Evolutionary conservation across 441 rosid genomes (phyloP).

Genomic region (Breynia disticha): DNA sequence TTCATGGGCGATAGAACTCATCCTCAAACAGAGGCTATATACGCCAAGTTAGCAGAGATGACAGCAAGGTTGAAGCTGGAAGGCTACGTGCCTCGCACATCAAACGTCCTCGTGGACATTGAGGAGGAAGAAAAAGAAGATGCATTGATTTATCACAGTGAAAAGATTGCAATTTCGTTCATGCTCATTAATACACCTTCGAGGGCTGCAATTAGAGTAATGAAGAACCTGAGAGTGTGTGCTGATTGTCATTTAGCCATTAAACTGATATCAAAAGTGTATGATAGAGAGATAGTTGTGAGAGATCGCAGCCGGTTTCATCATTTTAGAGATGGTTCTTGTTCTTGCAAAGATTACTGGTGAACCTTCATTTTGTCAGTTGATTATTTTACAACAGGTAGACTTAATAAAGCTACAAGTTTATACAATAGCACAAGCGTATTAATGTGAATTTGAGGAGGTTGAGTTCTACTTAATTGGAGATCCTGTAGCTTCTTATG

Average conservation of each 20-base stretch:
- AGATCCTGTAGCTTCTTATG: conserved; percentile 57
- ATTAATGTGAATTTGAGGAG: conserved; percentile 17
- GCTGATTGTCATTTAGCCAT: conserved; percentile 70
- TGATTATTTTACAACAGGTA: no score
- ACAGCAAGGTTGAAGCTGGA: conserved; percentile 36
- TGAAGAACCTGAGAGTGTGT: conserved; percentile 73
- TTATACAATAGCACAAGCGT: no score
- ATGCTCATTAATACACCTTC: conserved; percentile 51
- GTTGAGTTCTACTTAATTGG: conserved; percentile 49
- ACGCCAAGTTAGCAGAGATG: conserved; percentile 41
- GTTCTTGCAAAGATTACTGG: conserved; percentile 80
- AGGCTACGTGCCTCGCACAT: conserved; percentile 37
- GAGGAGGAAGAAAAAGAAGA: conserved; percentile 76
- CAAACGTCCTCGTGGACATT: conserved; percentile 49
- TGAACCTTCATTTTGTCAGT: conserved; percentile 7
- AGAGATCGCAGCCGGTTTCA: conserved; percentile 76
- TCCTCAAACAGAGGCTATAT: conserved; percentile 35
- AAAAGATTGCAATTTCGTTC: conserved; percentile 72
- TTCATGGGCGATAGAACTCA: conserved; percentile 51
- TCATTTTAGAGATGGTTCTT: conserved; percentile 55
- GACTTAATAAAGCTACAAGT: no score
- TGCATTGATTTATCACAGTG: conserved; percentile 60
- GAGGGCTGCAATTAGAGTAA: conserved; percentile 36
- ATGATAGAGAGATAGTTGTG: conserved; percentile 50
- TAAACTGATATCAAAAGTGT: conserved; percentile 59